Conservation (phyloP, 179 eudicot species). For the Vitellaria paradoxa region DNA sequence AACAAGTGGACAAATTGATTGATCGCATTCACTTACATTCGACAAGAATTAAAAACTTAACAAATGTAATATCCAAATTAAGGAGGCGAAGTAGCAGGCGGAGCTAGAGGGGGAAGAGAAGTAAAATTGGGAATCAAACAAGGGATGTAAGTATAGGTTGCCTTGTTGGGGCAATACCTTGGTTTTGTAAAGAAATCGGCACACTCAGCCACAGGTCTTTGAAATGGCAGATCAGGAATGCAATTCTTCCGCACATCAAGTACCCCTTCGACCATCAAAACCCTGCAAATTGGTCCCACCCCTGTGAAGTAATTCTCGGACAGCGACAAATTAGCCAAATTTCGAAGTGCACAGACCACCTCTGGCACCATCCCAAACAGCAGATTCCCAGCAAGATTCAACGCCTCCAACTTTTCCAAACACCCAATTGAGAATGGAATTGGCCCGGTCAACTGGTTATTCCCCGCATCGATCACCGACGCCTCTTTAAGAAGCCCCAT, state of each 20-base stretch:
- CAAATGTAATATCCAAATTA: background rate
- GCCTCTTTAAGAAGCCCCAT: constrained; percentile 49
- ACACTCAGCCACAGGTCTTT: constrained; percentile 48
- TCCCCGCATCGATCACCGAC: constrained; percentile 52
- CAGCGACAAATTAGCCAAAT: constrained; percentile 41
- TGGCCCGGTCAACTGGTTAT: constrained; percentile 54
- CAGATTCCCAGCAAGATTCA: constrained; percentile 50
- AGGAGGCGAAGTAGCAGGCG: background rate
- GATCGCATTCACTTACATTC: too few species aligned
- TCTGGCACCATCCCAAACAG: constrained; percentile 69
- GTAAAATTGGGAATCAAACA: constrained; percentile 43
- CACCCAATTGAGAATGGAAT: constrained; percentile 64
- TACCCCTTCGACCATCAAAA: constrained; percentile 45
- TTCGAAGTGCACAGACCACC: constrained; percentile 46
- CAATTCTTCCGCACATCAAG: constrained; percentile 66
- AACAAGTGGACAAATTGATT: too few species aligned
- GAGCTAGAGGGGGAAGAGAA: constrained; percentile 7
- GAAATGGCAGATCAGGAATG: constrained; percentile 48
- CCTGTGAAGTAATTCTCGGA: constrained; percentile 51
- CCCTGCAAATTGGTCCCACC: constrained; percentile 55
- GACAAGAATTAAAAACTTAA: too few species aligned
- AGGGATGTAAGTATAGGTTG: constrained; percentile 31
- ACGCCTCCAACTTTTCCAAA: constrained; percentile 37
- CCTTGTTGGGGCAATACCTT: constrained; percentile 37
- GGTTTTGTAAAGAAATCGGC: constrained; percentile 42